Evolutionary conservation across 257 asterid species (phyloP).

Genomic region (Solanum phureja): DNA sequence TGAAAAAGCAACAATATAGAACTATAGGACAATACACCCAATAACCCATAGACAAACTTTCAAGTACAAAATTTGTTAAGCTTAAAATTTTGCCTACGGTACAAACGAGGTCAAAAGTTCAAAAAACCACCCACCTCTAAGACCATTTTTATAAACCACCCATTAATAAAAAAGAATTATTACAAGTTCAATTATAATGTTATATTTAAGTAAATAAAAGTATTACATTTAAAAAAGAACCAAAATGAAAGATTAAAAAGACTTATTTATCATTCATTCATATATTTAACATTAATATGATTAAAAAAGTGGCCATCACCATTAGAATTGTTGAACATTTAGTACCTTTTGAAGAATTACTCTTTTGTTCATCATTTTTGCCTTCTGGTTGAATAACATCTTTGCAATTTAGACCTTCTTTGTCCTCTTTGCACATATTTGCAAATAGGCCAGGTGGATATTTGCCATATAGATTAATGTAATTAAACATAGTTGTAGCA

Average conservation of each 20-base stretch:
- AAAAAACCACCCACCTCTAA: background rate
- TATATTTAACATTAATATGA: background rate
- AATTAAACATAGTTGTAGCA: constrained; percentile 54
- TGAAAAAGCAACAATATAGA: background rate
- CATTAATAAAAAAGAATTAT: background rate
- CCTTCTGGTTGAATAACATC: background rate
- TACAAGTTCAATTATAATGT: background rate
- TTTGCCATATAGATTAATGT: constrained; percentile 55
- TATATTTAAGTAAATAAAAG: background rate
- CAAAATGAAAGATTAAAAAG: background rate
- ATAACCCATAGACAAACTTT: too few species aligned
- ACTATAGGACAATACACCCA: background rate
- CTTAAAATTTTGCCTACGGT: background rate
- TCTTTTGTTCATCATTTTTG: background rate
- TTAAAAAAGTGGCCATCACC: background rate
- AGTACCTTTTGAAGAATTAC: background rate
- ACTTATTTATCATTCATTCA: background rate
- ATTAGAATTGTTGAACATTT: background rate
- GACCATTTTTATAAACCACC: background rate
- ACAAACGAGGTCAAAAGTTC: background rate
- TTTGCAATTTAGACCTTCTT: constrained; percentile 49
- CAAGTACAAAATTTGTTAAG: background rate
- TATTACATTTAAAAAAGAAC: background rate
- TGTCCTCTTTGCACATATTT: constrained; percentile 48
- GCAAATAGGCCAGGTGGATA: constrained; percentile 66